A percentile compares a stretch with the other conserved stretches of the same genome.
Conservation (phyloP, 2,329 filamentous ascomycete genomes). For the Lojkania enalia region DNA sequence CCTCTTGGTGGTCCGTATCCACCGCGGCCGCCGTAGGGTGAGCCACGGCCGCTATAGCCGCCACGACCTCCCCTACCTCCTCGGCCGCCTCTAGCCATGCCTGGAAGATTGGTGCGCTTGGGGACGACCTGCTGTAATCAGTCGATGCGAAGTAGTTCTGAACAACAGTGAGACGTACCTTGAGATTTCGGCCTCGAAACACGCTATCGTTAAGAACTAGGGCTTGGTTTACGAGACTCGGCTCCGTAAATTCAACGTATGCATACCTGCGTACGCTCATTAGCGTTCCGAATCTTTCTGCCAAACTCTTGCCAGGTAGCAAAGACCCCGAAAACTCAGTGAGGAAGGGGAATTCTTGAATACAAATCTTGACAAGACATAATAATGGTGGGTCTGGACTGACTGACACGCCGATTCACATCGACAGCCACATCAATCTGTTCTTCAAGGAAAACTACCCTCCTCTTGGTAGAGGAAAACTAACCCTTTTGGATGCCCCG, state of each 20-base stretch:
- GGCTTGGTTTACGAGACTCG: constrained; percentile 87
- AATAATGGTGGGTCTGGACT: not conserved
- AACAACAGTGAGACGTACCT: constrained; percentile 61
- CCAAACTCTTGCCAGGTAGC: constrained; percentile 61
- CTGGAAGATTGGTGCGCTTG: constrained; percentile 95
- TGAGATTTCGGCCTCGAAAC: constrained; percentile 92
- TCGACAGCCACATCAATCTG: constrained; percentile 13
- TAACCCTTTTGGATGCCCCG: constrained; percentile 98
- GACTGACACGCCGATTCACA: too few species aligned
- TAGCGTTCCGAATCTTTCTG: constrained; percentile 58
- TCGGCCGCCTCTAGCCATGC: constrained; percentile 82
- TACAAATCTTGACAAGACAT: not conserved
- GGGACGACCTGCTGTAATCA: constrained; percentile 66
- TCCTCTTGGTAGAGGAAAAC: constrained; percentile 49
- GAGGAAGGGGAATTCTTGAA: too few species aligned
- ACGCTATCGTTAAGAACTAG: constrained; percentile 95
- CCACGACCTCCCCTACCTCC: constrained; percentile 56
- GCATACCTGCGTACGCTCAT: constrained; percentile 74
- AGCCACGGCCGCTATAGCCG: constrained; percentile 50
- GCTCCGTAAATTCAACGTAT: constrained; percentile 97
- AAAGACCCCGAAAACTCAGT: too few species aligned
- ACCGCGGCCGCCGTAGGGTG: constrained; percentile 46
- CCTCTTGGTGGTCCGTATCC: constrained; percentile 53
- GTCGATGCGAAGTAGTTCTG: not conserved
- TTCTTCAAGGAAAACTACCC: constrained; percentile 37